Base-by-base conservation (phyloP, 225 moss, liverwort and hornwort genomes). In the Physcomitrium patens region DNA sequence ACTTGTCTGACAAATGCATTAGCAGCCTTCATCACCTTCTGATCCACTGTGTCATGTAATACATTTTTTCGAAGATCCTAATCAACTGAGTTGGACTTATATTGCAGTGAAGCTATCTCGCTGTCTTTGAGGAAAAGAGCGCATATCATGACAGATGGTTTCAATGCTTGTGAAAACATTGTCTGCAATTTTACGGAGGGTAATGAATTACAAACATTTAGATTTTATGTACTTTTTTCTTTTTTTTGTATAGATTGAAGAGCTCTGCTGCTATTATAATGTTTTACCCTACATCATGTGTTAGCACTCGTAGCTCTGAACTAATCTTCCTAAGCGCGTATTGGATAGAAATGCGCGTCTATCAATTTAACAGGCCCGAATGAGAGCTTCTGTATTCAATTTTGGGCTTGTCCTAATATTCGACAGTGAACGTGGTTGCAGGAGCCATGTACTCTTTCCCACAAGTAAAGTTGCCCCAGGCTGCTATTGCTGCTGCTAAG, bases 371-470 rank as follows among this genome's bases (percentile, higher is more conserved):
- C 2, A 37, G 5, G 31, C 5, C 7, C 31, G 5, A 37, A 37
- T 3, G 31, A 37, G 31, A 37, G 31, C 31, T 37, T 37, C 31
- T 37, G 31, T 37, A 37, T 37, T 37, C 31, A 37, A 37, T 4
- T 37, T 37, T 37, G 31, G 31, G 43, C 23, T 31, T 53, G 26
- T 5, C 53, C 18, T 53, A 19, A 69, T 19, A 22, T 28, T 19
- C 31, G 3, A 43, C 12, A 27, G 18, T 72, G 72, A 60, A 55
- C 8, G 41, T 27, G 26, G 22, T 79, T 67, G 71, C 90, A 96
- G 93, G 96, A 68, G 95, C 95, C n/a, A 96, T 96, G 95, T 96
- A 96, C 73, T 96, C 95, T 10, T 96, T 96, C 77, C 95, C 95
- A 27, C 83, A 80, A 86, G 83, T 96, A 42, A 85, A 68, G 27